Evolutionary conservation across 2,329 filamentous ascomycete species (phyloP).

Genomic region (Rhinocladiella similis): DNA sequence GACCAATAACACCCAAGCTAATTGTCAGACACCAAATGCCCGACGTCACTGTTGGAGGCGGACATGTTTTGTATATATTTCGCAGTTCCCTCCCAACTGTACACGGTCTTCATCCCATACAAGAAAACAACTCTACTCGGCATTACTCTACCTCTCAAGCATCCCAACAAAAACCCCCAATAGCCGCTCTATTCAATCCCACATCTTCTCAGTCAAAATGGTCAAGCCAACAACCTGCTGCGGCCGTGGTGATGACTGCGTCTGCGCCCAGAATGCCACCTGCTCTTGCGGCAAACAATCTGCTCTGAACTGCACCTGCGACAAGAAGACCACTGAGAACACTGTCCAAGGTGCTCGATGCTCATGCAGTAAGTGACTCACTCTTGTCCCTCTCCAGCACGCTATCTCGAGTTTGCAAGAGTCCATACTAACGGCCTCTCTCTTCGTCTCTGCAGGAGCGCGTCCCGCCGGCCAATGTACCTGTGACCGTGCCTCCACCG

Average conservation of each 20-base stretch:
- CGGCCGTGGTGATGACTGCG: slow-evolving; percentile 58
- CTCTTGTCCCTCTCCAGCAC: neutral
- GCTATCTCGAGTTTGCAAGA: neutral
- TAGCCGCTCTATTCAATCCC: neutral
- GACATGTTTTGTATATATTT: neutral
- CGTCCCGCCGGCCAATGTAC: slow-evolving; percentile 79
- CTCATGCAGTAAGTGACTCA: slow-evolving; percentile 67
- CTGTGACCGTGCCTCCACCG: slow-evolving; percentile 68
- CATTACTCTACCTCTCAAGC: neutral
- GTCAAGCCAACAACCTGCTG: slow-evolving; percentile 59
- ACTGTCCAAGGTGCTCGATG: slow-evolving; percentile 69
- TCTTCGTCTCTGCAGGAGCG: slow-evolving; percentile 49
- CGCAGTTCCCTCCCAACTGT: neutral
- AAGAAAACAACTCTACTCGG: no score
- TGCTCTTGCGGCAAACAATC: slow-evolving; percentile 90
- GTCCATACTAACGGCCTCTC: neutral
- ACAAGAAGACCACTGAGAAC: slow-evolving; percentile 76
- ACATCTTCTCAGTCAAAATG: slow-evolving; percentile 35
- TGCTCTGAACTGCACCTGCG: slow-evolving; percentile 83
- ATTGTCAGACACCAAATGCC: slow-evolving; percentile 5
- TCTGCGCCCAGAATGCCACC: slow-evolving; percentile 59
- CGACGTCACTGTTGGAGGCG: slow-evolving; percentile 2
- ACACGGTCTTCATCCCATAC: no score
- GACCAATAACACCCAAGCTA: neutral
- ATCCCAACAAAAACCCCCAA: neutral